A percentile compares a stretch with the other conserved stretches of the same genome.
Conservation (phyloP, 1,284 basidiomycete genomes). For the Hymenochaete sp. region DNA sequence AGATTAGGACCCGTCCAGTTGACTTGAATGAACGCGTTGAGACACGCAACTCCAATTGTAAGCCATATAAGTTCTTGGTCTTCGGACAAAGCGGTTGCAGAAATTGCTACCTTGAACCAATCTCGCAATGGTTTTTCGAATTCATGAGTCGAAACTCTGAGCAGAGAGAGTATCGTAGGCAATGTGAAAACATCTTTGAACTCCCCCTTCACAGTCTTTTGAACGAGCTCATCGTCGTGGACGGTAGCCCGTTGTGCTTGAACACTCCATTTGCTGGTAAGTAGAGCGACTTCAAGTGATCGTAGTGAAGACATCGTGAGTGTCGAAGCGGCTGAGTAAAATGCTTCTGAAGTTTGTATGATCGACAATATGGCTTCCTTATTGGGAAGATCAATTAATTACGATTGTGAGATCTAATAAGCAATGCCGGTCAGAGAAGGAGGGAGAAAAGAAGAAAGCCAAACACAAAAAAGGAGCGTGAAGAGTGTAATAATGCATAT, state of each 20-base stretch:
- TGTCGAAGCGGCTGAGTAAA: slow-evolving; percentile 1
- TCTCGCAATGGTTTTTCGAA: slow-evolving; percentile 4
- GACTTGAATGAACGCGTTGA: slow-evolving; percentile 86
- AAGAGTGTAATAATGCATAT: no score
- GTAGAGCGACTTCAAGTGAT: slow-evolving; percentile 10
- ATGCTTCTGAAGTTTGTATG: not conserved
- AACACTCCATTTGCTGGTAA: slow-evolving; percentile 13
- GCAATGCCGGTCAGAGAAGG: not conserved
- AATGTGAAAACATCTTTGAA: slow-evolving; percentile 15
- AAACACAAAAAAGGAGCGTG: no score
- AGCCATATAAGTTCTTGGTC: slow-evolving; percentile 51
- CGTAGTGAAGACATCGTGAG: slow-evolving; percentile 11
- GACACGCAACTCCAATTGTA: slow-evolving; percentile 64
- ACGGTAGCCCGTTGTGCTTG: not conserved
- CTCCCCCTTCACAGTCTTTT: slow-evolving; percentile 12
- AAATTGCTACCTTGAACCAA: slow-evolving; percentile 11
- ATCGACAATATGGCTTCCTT: not conserved
- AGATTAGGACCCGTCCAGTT: slow-evolving; percentile 98
- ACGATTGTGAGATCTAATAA: not conserved
- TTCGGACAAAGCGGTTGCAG: not conserved
- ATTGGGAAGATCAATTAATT: not conserved
- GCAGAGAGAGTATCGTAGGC: slow-evolving; percentile 1
- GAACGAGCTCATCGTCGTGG: slow-evolving; percentile 4
- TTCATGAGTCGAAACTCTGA: slow-evolving; percentile 8
- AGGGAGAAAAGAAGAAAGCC: no score